Conservation (phyloP, 192 early-diverging fungal species). For the Coemansia sp. region DNA sequence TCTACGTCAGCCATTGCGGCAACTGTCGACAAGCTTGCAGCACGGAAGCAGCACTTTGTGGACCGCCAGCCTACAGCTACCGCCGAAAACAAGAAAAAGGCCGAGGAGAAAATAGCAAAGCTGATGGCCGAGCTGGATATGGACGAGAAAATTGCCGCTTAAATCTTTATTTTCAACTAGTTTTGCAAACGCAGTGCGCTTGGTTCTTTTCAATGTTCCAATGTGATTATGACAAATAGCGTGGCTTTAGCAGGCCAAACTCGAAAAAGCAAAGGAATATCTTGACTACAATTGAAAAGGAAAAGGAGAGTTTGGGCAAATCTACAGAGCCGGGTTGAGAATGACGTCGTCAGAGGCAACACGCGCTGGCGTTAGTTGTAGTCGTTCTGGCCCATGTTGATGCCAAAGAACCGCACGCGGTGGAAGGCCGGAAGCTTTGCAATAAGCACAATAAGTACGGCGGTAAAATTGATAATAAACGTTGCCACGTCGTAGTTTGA, state of each 20-base stretch:
- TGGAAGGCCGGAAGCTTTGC: slow-evolving; percentile 91
- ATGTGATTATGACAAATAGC: no score
- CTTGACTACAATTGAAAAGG: neutral
- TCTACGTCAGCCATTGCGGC: no score
- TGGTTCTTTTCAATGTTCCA: neutral
- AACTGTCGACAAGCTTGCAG: no score
- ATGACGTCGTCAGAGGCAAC: neutral
- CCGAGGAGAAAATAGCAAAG: slow-evolving; percentile 78
- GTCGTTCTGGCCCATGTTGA: slow-evolving; percentile 66
- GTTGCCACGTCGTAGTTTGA: slow-evolving; percentile 89
- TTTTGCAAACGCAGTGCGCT: no score
- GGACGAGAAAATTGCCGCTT: slow-evolving; percentile 46
- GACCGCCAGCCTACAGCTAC: slow-evolving; percentile 71
- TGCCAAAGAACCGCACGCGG: slow-evolving; percentile 90
- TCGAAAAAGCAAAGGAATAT: neutral
- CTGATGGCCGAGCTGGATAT: slow-evolving; percentile 58
- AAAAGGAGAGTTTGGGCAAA: slow-evolving; percentile 1
- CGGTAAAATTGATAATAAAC: slow-evolving; percentile 87
- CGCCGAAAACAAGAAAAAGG: slow-evolving; percentile 82
- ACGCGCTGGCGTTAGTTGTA: slow-evolving; percentile 20
- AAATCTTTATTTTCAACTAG: neutral
- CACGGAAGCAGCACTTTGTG: no score
- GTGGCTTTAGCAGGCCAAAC: neutral
- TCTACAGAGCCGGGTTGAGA: slow-evolving; percentile 3
- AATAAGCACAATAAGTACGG: slow-evolving; percentile 78